A percentile compares a stretch with the other conserved stretches of the same genome.
Evolutionary conservation across 2,329 filamentous ascomycete genomes (phyloP).

Genomic region (Corniculantispora saksenae): DNA sequence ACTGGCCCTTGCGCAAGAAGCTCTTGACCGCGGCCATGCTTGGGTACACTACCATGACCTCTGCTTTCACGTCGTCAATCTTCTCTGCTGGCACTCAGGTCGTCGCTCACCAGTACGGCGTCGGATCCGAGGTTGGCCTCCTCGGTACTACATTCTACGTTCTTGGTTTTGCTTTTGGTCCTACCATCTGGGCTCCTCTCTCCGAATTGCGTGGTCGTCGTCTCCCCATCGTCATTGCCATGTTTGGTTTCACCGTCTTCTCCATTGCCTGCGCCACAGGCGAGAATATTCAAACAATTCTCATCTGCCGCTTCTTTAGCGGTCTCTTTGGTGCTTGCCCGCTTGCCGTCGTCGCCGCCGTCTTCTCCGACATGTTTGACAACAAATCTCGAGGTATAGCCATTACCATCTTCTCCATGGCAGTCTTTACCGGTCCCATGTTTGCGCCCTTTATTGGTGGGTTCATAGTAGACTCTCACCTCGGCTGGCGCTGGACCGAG

Average conservation of each 20-base stretch:
- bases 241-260: slow-evolving; percentile 71
- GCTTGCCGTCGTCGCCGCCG: slow-evolving; percentile 67
- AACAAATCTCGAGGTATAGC: slow-evolving; percentile 59
- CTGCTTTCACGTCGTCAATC: slow-evolving; percentile 73
- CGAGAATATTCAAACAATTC: slow-evolving; percentile 68
- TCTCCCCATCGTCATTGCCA: slow-evolving; percentile 59
- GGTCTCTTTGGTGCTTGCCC: slow-evolving; percentile 73
- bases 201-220: slow-evolving; percentile 71
- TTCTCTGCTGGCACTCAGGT: slow-evolving; percentile 66
- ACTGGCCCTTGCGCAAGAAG: slow-evolving; percentile 83
- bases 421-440: slow-evolving; percentile 65
- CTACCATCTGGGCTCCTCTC: slow-evolving; percentile 71
- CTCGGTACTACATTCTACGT: slow-evolving; percentile 70
- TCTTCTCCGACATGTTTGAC: slow-evolving; percentile 73
- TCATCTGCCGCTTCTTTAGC: slow-evolving; percentile 72
- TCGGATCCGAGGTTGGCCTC: slow-evolving; percentile 62
- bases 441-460: slow-evolving; percentile 70
- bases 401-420: slow-evolving; percentile 46
- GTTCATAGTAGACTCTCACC: slow-evolving; percentile 61
- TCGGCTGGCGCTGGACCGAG: slow-evolving; percentile 75
- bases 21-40: slow-evolving; percentile 66
- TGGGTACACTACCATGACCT: slow-evolving; percentile 70
- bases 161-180: slow-evolving; percentile 71
- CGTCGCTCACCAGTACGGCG: slow-evolving; percentile 59
- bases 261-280: slow-evolving; percentile 64